Evolutionary conservation across 1,139 yeast species (phyloP).

Genomic region (Saccharomyces pastorianus): DNA sequence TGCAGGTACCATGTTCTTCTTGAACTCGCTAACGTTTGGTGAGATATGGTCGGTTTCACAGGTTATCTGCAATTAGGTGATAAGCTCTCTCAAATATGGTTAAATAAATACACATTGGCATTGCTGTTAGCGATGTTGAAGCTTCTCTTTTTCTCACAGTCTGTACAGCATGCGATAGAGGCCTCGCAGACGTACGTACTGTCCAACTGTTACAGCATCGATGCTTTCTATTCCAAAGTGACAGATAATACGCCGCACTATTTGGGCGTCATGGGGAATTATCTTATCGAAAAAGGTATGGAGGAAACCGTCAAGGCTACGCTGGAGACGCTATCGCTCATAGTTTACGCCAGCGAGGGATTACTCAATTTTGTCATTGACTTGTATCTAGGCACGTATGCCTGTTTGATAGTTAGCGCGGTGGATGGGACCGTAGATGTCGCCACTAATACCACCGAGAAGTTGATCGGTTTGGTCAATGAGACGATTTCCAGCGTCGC

Average conservation of each 20-base stretch:
- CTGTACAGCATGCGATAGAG: conserved; percentile 37
- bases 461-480: conserved; percentile 53
- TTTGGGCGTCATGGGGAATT: conserved; percentile 47
- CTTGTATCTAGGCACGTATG: conserved; percentile 73
- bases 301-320: conserved; percentile 42
- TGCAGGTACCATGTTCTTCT: neutral
- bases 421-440: conserved; percentile 64
- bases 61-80: conserved; percentile 41
- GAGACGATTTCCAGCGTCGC: conserved; percentile 47
- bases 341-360: conserved; percentile 51
- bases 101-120: conserved; percentile 47
- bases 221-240: conserved; percentile 37
- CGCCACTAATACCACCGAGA: conserved; percentile 66
- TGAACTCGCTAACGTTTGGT: neutral
- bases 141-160: conserved; percentile 39
- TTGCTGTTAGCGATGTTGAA: conserved; percentile 43
- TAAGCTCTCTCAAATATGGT: conserved; percentile 48
- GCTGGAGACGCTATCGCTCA: conserved; percentile 34
- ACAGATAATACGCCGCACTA: conserved; percentile 48
- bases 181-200: conserved; percentile 34
- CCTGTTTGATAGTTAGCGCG: conserved; percentile 70
- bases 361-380: conserved; percentile 60
- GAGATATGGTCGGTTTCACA: conserved; percentile 1
- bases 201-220: conserved; percentile 40
- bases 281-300: conserved; percentile 40